A percentile compares a stretch with the other conserved stretches of the same genome.
phyloP scores from a whole-genome alignment of 345 rosid genomes.

The Corchorus capsularis region DNA sequence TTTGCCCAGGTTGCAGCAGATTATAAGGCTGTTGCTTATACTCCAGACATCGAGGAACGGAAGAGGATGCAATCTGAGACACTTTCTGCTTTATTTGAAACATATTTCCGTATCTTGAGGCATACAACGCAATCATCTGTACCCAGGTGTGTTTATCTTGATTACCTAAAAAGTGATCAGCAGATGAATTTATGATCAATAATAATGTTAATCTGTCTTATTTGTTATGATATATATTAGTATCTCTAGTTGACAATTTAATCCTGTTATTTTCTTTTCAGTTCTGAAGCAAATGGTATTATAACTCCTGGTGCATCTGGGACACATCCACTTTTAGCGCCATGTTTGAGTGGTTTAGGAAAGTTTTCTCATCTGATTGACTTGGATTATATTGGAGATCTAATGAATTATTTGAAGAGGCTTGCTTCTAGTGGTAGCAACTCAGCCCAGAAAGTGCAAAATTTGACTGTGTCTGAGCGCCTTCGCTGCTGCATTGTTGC shows the following conservation, averaged over 20 bases:
- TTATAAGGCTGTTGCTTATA: constrained; percentile 66
- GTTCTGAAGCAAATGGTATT: constrained; percentile 46
- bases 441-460: constrained; percentile 38
- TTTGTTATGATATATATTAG: too few species aligned
- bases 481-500: constrained; percentile 91
- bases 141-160: constrained; percentile 48
- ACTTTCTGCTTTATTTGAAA: constrained; percentile 87
- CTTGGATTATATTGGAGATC: constrained; percentile 86
- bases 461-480: constrained; percentile 70
- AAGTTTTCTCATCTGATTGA: constrained; percentile 86
- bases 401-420: constrained; percentile 80
- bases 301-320: constrained; percentile 38
- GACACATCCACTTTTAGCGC: constrained; percentile 69
- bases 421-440: constrained; percentile 64
- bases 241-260: background rate
- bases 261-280: constrained; percentile 29
- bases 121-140: constrained; percentile 53
- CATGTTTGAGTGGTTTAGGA: constrained; percentile 85
- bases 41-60: constrained; percentile 59
- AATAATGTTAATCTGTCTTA: background rate
- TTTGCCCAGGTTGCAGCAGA: constrained; percentile 76
- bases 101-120: constrained; percentile 85
- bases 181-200: too few species aligned
- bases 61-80: constrained; percentile 77
- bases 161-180: background rate